phyloP scores from a whole-genome alignment of 148 eudicot species.

The Fallopia convolvulus region DNA sequence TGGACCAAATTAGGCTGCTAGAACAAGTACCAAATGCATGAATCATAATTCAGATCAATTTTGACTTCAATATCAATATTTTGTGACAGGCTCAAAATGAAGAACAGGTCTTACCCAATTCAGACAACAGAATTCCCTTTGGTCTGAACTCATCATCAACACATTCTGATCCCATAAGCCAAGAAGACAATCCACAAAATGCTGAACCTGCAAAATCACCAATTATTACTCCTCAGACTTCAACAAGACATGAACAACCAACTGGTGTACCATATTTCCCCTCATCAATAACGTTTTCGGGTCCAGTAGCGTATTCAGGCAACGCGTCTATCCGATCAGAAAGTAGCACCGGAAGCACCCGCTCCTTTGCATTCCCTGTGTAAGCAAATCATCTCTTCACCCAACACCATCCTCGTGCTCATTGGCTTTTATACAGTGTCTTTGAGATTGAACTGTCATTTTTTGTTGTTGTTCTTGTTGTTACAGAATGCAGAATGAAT shows the following conservation, averaged over 20 bases:
- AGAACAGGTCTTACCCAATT: not conserved
- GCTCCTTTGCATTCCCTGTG: constrained; percentile 98
- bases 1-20: no score
- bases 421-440: no score
- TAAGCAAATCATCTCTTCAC: constrained; percentile 20
- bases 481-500: constrained; percentile 69
- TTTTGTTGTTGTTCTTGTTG: not conserved
- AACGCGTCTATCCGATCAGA: constrained; percentile 81
- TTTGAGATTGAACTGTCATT: not conserved
- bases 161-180: constrained; percentile 10
- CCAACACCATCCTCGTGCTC: no score
- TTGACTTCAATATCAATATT: no score
- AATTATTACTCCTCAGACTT: constrained; percentile 14
- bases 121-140: not conserved
- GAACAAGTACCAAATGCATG: not conserved
- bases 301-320: constrained; percentile 44
- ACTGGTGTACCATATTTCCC: constrained; percentile 14
- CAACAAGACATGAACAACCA: constrained; percentile 23
- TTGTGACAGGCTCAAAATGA: not conserved
- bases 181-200: constrained; percentile 17
- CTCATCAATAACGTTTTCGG: constrained; percentile 41
- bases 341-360: constrained; percentile 74
- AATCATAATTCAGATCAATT: no score
- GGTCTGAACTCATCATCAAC: not conserved
- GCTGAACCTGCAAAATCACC: constrained; percentile 24